Percentiles rank a stretch among this genome's conserved stretches.
Evolutionary conservation across 495 filamentous ascomycete species (phyloP).

Genomic region (Penicillium chermesinum): DNA sequence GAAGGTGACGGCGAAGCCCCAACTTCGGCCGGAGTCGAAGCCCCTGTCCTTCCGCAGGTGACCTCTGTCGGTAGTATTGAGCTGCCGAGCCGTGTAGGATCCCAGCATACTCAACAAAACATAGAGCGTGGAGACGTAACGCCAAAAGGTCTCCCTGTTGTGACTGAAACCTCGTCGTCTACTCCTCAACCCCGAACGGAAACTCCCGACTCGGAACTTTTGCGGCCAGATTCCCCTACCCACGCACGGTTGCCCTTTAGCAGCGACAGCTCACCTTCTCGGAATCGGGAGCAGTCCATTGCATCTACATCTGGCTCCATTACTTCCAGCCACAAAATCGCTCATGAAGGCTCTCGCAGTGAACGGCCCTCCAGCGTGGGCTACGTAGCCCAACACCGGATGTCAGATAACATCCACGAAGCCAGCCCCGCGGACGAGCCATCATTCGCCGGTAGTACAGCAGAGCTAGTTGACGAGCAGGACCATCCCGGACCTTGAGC

Average conservation of each 20-base stretch:
- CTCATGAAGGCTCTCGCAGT: slow-evolving; percentile 29
- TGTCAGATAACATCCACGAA: slow-evolving; percentile 53
- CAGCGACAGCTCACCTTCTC: slow-evolving; percentile 46
- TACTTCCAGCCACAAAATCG: slow-evolving; percentile 36
- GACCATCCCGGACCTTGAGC: slow-evolving; percentile 5
- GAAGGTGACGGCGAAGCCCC: slow-evolving; percentile 33
- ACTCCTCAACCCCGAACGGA: neutral
- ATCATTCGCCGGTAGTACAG: slow-evolving; percentile 42
- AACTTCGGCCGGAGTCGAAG: slow-evolving; percentile 13
- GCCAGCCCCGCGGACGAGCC: slow-evolving; percentile 50
- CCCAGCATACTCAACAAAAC: slow-evolving; percentile 46
- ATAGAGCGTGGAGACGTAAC: slow-evolving; percentile 18
- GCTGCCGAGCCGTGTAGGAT: slow-evolving; percentile 58
- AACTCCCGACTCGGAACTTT: slow-evolving; percentile 15
- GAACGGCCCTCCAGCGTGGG: slow-evolving; percentile 65
- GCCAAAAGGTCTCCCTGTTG: slow-evolving; percentile 12
- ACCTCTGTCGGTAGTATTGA: slow-evolving; percentile 59
- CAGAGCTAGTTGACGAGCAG: slow-evolving; percentile 43
- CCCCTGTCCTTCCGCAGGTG: slow-evolving; percentile 56
- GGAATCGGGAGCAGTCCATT: slow-evolving; percentile 40
- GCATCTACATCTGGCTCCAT: slow-evolving; percentile 44
- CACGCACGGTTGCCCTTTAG: slow-evolving; percentile 56
- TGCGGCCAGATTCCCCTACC: slow-evolving; percentile 29
- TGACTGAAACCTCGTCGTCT: slow-evolving; percentile 21
- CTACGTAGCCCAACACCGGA: slow-evolving; percentile 66